These are phyloP conservation scores for Collybiopsis luxurians DNA, from an alignment of 768 basidiomycete genomes.

Conservation along the genomic window DNA sequence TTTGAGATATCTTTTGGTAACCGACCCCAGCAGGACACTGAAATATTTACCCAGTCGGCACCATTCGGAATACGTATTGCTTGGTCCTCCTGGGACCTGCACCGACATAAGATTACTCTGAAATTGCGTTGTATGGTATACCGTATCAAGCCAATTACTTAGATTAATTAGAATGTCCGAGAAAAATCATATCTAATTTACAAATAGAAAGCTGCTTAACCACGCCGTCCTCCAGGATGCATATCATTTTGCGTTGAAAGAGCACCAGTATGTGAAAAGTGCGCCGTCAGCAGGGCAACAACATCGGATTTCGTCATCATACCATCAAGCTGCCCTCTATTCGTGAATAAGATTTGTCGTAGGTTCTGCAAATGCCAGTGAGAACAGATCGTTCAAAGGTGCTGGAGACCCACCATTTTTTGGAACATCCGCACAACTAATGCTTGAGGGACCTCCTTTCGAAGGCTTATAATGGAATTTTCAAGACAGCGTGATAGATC, in stretches of 20 bases:
- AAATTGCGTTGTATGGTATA: too few species aligned
- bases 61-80: too few species aligned
- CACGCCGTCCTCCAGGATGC: too few species aligned
- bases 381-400: background rate
- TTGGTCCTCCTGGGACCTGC: too few species aligned
- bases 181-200: too few species aligned
- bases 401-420: conserved; percentile 47
- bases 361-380: conserved; percentile 45
- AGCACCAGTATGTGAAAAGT: conserved; percentile 54
- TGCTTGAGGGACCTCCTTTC: conserved; percentile 69
- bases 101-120: too few species aligned
- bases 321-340: conserved; percentile 55
- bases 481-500: conserved; percentile 36
- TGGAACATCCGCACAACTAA: conserved; percentile 74
- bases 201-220: too few species aligned
- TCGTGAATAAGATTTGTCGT: conserved; percentile 65
- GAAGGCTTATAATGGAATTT: conserved; percentile 55
- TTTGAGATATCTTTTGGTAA: too few species aligned
- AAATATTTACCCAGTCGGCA: too few species aligned
- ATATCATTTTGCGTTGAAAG: conserved; percentile 16
- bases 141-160: too few species aligned
- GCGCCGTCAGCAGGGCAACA: conserved; percentile 53
- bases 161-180: too few species aligned
- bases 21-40: too few species aligned
- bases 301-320: conserved; percentile 71